Conservation (phyloP, 169 alveolate genomes). For the Plasmodium sp. region DNA sequence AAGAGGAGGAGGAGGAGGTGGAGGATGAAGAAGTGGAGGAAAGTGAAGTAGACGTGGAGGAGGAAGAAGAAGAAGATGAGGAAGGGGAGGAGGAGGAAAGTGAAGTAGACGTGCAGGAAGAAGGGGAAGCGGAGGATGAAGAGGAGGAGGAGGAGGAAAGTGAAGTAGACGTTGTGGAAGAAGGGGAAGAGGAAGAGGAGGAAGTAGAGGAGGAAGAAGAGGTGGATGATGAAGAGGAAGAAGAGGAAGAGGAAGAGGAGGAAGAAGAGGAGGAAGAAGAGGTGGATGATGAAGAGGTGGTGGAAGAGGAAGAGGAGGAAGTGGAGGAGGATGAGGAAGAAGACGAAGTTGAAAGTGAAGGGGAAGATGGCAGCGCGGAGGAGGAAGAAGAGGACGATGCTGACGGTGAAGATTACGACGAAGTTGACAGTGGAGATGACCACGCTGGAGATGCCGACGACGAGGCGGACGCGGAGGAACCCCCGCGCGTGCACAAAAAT, state of each 20-base stretch:
- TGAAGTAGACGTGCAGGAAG: not conserved
- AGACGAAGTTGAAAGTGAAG: not conserved
- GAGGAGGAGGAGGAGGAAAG: not conserved
- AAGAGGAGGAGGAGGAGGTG: not conserved
- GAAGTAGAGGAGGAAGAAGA: conserved; percentile 2
- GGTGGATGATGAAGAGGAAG: not conserved
- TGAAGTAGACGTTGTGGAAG: conserved; percentile 3
- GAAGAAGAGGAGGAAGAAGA: conserved; percentile 75
- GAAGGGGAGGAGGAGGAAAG: not conserved
- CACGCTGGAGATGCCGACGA: not conserved
- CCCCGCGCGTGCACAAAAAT: not conserved
- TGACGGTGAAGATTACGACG: not conserved
- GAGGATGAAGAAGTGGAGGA: not conserved
- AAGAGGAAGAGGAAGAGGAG: conserved; percentile 31
- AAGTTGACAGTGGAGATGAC: too few species aligned
- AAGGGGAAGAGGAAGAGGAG: not conserved
- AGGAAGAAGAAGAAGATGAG: too few species aligned
- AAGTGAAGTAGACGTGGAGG: not conserved
- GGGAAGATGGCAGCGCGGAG: not conserved
- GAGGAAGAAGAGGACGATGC: too few species aligned
- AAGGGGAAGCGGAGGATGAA: not conserved
- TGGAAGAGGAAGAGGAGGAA: conserved; percentile 82
- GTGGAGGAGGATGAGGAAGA: conserved; percentile 81
- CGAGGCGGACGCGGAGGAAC: not conserved
- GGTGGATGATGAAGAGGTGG: conserved; percentile 87